Conservation (phyloP, 768 basidiomycete genomes). For the Amanita pallidorosea region DNA sequence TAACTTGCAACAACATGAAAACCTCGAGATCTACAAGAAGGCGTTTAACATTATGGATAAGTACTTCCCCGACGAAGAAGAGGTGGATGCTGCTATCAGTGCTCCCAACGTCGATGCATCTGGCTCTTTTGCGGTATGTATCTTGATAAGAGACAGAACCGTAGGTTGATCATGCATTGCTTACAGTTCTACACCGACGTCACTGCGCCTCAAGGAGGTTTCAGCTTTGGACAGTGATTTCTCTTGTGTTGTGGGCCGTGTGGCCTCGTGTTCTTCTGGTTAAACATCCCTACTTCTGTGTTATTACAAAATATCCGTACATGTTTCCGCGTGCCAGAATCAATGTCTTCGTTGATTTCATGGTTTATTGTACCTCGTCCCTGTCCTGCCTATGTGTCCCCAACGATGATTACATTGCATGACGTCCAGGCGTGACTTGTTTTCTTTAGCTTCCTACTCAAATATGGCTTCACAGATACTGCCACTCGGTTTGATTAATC, state of each 20-base stretch:
- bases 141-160: conserved; percentile 2
- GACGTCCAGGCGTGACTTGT: conserved; percentile 1
- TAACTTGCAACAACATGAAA: conserved; percentile 98
- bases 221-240: conserved; percentile 77
- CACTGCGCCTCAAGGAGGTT: conserved; percentile 87
- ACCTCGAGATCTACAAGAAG: conserved; percentile 99
- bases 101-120: conserved; percentile 67
- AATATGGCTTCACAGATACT: conserved; percentile 88
- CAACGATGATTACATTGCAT: conserved; percentile 6
- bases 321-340: neutral
- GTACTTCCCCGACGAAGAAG: conserved; percentile 98
- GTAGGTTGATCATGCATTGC: conserved; percentile 7
- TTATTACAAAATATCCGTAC: conserved; percentile 1
- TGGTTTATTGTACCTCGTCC: neutral
- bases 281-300: conserved; percentile 1
- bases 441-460: neutral
- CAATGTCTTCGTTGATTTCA: neutral
- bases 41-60: conserved; percentile 98
- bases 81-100: conserved; percentile 71
- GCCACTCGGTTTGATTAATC: conserved; percentile 55
- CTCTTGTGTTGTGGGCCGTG: conserved; percentile 4
- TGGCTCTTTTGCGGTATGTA: conserved; percentile 64
- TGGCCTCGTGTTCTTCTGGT: neutral
- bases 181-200: conserved; percentile 75
- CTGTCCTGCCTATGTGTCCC: conserved; percentile 1